phyloP scores from a whole-genome alignment of 2,329 filamentous ascomycete species.

The Triangularia setosa region DNA sequence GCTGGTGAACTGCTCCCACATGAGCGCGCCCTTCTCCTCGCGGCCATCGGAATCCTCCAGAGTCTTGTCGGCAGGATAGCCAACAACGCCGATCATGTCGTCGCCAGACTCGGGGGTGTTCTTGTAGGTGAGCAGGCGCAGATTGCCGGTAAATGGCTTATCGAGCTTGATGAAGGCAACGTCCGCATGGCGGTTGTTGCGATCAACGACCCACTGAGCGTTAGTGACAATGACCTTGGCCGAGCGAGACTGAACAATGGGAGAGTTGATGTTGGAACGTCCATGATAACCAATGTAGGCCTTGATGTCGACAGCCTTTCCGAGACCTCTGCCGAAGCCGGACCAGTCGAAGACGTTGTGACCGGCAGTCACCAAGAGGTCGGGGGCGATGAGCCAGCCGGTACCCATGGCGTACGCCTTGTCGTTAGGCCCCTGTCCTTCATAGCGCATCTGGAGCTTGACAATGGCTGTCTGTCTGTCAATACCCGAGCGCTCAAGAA shows the following conservation, averaged over 20 bases:
- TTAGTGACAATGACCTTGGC: slow-evolving; percentile 25
- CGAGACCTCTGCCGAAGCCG: slow-evolving; percentile 3
- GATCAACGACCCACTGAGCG: slow-evolving; percentile 22
- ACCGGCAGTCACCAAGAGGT: slow-evolving; percentile 16
- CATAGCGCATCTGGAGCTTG: slow-evolving; percentile 18
- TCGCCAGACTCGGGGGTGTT: slow-evolving; percentile 15
- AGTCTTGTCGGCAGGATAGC: slow-evolving; percentile 31
- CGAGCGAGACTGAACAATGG: slow-evolving; percentile 17
- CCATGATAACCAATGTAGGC: slow-evolving; percentile 35
- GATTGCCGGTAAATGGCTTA: slow-evolving; percentile 24
- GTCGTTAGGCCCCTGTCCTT: slow-evolving; percentile 8
- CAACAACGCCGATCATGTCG: slow-evolving; percentile 30
- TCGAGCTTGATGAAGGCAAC: slow-evolving; percentile 29
- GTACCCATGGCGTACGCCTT: slow-evolving; percentile 15
- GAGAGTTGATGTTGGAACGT: slow-evolving; percentile 10
- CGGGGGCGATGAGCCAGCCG: slow-evolving; percentile 17
- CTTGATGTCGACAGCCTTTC: slow-evolving; percentile 24
- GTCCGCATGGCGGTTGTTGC: slow-evolving; percentile 19
- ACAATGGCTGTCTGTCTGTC: slow-evolving; percentile 10
- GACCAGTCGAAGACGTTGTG: slow-evolving; percentile 18
- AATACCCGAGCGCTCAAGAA: not conserved
- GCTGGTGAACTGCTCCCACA: slow-evolving; percentile 14
- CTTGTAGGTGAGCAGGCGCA: slow-evolving; percentile 23
- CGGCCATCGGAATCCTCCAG: not conserved
- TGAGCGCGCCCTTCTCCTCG: slow-evolving; percentile 14